phyloP scores from a whole-genome alignment of 2,329 filamentous ascomycete species.

The Colletotrichum tabaci region DNA sequence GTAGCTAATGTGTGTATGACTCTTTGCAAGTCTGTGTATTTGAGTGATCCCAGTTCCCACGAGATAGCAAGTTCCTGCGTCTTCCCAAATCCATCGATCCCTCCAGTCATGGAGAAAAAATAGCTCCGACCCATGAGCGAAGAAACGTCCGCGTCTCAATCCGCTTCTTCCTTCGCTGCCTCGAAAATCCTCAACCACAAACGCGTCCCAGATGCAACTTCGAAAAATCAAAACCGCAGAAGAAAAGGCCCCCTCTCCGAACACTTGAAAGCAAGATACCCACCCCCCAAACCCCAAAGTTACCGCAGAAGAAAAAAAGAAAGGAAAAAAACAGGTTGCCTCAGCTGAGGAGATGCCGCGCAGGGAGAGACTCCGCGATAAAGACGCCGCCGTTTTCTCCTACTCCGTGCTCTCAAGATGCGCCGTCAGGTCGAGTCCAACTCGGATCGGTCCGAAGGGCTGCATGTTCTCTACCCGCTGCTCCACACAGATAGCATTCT shows the following conservation, averaged over 20 bases:
- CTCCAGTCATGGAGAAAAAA: not conserved
- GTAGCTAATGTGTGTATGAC: conserved; percentile 39
- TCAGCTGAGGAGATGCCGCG: conserved; percentile 4
- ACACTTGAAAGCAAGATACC: conserved; percentile 14
- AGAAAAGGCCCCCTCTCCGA: not conserved
- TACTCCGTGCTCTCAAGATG: not conserved
- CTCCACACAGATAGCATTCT: conserved; percentile 72
- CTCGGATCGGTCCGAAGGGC: conserved; percentile 63
- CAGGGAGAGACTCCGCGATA: conserved; percentile 7
- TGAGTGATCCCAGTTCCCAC: not conserved
- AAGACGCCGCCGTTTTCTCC: not conserved
- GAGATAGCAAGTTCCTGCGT: conserved; percentile 26
- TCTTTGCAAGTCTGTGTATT: conserved; percentile 18
- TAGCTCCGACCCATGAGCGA: not conserved
- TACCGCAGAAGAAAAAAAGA: no score
- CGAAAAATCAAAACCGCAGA: conserved; percentile 21
- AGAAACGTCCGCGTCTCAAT: not conserved
- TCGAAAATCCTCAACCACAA: not conserved
- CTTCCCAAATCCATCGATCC: not conserved
- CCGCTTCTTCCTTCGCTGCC: not conserved
- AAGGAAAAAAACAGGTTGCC: not conserved
- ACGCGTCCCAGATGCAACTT: not conserved
- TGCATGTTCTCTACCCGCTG: conserved; percentile 65
- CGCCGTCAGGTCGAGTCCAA: conserved; percentile 52
- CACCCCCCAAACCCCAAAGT: no score